phyloP scores from a whole-genome alignment of 495 filamentous ascomycete genomes.

The Pyrenula aspistea region DNA sequence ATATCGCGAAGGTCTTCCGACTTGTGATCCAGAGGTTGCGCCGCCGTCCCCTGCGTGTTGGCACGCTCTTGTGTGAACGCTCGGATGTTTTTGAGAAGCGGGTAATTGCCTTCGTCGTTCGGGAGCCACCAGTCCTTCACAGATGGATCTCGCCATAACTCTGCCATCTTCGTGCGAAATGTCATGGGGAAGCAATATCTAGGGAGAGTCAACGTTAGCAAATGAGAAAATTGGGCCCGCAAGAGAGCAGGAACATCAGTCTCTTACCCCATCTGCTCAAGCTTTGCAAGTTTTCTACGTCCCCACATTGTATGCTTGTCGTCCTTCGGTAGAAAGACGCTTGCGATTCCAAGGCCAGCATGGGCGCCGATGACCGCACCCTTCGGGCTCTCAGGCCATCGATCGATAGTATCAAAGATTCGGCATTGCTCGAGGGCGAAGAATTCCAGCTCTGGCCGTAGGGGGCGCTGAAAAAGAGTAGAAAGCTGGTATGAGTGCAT shows the following conservation, averaged over 20 bases:
- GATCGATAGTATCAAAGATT: slow-evolving; percentile 63
- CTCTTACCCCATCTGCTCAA: slow-evolving; percentile 77
- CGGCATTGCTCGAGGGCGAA: slow-evolving; percentile 62
- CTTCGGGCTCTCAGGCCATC: slow-evolving; percentile 55
- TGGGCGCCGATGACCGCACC: slow-evolving; percentile 64
- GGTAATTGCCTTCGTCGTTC: slow-evolving; percentile 60
- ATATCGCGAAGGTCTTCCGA: slow-evolving; percentile 63
- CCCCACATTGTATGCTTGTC: slow-evolving; percentile 68
- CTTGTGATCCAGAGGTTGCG: slow-evolving; percentile 40
- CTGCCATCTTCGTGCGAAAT: slow-evolving; percentile 61
- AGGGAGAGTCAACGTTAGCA: background rate
- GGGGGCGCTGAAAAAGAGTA: slow-evolving; percentile 34
- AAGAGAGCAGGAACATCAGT: background rate
- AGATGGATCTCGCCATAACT: slow-evolving; percentile 55
- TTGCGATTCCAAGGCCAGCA: slow-evolving; percentile 62
- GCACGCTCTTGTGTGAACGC: slow-evolving; percentile 61
- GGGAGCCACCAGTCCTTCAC: slow-evolving; percentile 79
- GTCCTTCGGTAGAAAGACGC: slow-evolving; percentile 67
- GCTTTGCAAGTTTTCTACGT: slow-evolving; percentile 60
- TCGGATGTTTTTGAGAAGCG: slow-evolving; percentile 63
- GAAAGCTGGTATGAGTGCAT: slow-evolving; percentile 71
- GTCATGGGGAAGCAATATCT: slow-evolving; percentile 74
- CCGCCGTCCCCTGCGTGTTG: slow-evolving; percentile 21
- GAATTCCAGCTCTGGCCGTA: slow-evolving; percentile 37
- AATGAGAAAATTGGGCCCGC: background rate